Percentiles rank a stretch among this genome's conserved stretches.
Evolutionary conservation across 2,329 filamentous ascomycete genomes (phyloP).

Genomic region (Trichoderma sp.): DNA sequence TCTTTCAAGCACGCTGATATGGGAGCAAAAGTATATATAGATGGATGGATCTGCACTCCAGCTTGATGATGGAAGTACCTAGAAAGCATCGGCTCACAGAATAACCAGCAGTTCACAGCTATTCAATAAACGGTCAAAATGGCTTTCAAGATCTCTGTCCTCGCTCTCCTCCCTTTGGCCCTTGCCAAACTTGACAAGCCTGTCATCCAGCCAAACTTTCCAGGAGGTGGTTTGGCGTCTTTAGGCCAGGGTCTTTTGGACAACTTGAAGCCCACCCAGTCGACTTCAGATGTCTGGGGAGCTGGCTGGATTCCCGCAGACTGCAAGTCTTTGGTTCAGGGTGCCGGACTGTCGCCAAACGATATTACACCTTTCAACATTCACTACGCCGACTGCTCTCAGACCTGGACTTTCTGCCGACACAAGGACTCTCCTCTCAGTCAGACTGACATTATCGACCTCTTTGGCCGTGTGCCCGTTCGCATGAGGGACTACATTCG

Average conservation of each 20-base stretch:
- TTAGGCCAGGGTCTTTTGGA: conserved; percentile 21
- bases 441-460: conserved; percentile 32
- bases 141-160: conserved; percentile 5
- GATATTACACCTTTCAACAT: conserved; percentile 35
- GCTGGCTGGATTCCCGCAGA: conserved; percentile 29
- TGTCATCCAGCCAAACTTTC: conserved; percentile 11
- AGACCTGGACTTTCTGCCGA: conserved; percentile 37
- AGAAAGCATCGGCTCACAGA: not conserved
- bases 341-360: conserved; percentile 13
- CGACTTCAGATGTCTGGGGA: conserved; percentile 30
- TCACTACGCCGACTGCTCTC: conserved; percentile 34
- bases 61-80: not conserved
- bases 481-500: conserved; percentile 34
- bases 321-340: conserved; percentile 28
- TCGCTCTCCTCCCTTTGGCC: conserved; percentile 1
- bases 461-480: conserved; percentile 36
- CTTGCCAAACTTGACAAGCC: conserved; percentile 2
- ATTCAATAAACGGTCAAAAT: not conserved
- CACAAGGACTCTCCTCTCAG: conserved; percentile 32
- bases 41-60: not conserved
- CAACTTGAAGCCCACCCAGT: conserved; percentile 21
- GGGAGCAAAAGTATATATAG: not conserved
- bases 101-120: not conserved
- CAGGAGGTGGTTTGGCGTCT: conserved; percentile 13
- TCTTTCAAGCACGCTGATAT: not conserved